Evolutionary conservation across 768 basidiomycete species (phyloP), one percentile per base, ranked within the genome.

Genomic region (Trametes cubensis): DNA sequence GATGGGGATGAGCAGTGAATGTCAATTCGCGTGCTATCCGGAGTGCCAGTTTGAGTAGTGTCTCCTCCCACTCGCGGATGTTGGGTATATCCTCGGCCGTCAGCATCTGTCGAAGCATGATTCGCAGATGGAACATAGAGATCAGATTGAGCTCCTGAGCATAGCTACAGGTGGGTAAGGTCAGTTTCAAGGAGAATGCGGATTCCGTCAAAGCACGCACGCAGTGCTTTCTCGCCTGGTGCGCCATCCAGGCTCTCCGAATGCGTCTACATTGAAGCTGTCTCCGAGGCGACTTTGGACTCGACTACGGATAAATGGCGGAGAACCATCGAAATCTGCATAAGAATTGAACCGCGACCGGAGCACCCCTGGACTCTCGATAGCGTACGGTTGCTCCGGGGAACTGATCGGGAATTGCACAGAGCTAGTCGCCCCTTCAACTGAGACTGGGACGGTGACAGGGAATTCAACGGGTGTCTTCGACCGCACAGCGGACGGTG

Each of bases 41-140:
- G 49, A 98, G 83, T 1, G 95, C 87, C 18, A 98, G 79, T 67
- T 81, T 86, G 50, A 94, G 80, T 11, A 99, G 79, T 0, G 86
- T 87, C 58, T 88, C 87, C 72, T 95, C 92, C 97, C 97, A 99
- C 66, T 95, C 89, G 58, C 79, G 81, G 50, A 90, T 74, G 64
- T 95, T 88, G 3, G 94, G 89, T 28, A 99, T 89, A 45, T 83
- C 76, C 70, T 94, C 94, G 38, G 84, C 86, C 3, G 84, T 86
- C 23, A 98, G 82, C 82, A 94, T 90, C 75, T 99, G 97, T 6
- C 88, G 85, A 15, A 99, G 79, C 89, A 98, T 95, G 60, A 87
- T 82, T 44, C 92, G 90, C 52, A 98, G 82, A 75, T 98, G 94
- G 64, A 83, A 82, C 85, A 97, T 91, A 13, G 95, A 95, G 14